A percentile compares a stretch with the other conserved stretches of the same genome.
phyloP scores from a whole-genome alignment of 306 rosid species.

The Cicer judaicum region DNA sequence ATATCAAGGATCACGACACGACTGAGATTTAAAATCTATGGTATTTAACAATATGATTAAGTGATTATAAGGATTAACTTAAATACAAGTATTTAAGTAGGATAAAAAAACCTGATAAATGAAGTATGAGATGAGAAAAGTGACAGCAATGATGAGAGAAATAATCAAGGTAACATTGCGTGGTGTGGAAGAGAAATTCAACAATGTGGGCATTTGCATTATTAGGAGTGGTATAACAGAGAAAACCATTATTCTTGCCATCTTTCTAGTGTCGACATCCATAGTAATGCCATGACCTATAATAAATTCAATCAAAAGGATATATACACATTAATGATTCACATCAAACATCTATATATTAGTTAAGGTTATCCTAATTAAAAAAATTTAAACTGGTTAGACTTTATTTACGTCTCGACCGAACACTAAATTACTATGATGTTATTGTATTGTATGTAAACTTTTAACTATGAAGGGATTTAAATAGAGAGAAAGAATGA shows the following conservation, averaged over 20 bases:
- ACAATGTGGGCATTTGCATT: constrained; percentile 58
- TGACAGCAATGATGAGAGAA: constrained; percentile 52
- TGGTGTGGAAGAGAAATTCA: constrained; percentile 36
- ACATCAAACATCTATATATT: background rate
- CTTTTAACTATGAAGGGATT: background rate
- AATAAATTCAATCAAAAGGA: background rate
- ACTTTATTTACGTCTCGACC: too few species aligned
- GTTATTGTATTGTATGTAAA: too few species aligned
- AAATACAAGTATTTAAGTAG: background rate
- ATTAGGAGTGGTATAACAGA: constrained; percentile 61
- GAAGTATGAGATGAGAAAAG: constrained; percentile 55
- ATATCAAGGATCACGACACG: background rate
- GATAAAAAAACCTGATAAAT: constrained; percentile 60
- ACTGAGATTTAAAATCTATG: background rate
- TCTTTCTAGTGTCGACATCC: constrained; percentile 59
- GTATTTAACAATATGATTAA: background rate
- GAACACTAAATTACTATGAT: too few species aligned
- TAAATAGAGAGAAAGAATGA: constrained; percentile 7
- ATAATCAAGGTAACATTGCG: constrained; percentile 50
- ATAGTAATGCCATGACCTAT: constrained; percentile 61
- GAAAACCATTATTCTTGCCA: constrained; percentile 60
- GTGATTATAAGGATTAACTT: too few species aligned
- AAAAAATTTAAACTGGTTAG: too few species aligned
- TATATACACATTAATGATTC: background rate
- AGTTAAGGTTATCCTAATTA: too few species aligned